Evolutionary conservation across 441 rosid genomes (phyloP).

Genomic region (Macaranga tanarius): DNA sequence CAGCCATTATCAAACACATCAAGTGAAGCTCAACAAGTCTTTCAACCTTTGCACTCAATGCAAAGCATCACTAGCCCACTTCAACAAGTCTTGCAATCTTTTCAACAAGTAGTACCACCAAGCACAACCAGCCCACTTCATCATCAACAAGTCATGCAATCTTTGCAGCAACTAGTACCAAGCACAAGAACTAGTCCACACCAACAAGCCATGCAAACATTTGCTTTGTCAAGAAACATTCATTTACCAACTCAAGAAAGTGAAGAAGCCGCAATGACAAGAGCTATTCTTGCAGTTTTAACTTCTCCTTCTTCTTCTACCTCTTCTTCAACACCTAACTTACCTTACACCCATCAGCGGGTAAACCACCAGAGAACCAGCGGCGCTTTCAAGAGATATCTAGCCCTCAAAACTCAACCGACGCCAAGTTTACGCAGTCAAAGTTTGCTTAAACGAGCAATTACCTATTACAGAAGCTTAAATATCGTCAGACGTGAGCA

Average conservation of each 20-base stretch:
- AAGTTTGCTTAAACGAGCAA: constrained; percentile 49
- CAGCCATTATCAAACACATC: neutral
- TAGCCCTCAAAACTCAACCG: constrained; percentile 13
- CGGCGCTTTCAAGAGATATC: constrained; percentile 46
- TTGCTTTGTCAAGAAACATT: constrained; percentile 35
- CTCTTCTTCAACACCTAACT: constrained; percentile 31
- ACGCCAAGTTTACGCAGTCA: constrained; percentile 20
- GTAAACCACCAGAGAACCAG: constrained; percentile 27
- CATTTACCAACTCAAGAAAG: constrained; percentile 39
- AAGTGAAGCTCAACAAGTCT: neutral
- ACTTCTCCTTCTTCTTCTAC: constrained; percentile 44
- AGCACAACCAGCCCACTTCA: neutral
- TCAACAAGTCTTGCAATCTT: constrained; percentile 1
- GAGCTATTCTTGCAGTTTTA: constrained; percentile 67
- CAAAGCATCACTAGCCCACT: neutral
- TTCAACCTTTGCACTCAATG: neutral
- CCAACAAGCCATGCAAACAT: constrained; percentile 36
- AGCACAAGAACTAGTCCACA: constrained; percentile 15
- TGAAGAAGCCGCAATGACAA: constrained; percentile 55
- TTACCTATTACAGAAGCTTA: constrained; percentile 43
- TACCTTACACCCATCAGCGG: constrained; percentile 4
- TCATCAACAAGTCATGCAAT: neutral
- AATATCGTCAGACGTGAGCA: constrained; percentile 39
- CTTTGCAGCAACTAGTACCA: constrained; percentile 5
- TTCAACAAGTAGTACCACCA: neutral